Evolutionary conservation across 495 filamentous ascomycete genomes (phyloP), one percentile per base, ranked within the genome.

Genomic region (Terfezia boudieri): DNA sequence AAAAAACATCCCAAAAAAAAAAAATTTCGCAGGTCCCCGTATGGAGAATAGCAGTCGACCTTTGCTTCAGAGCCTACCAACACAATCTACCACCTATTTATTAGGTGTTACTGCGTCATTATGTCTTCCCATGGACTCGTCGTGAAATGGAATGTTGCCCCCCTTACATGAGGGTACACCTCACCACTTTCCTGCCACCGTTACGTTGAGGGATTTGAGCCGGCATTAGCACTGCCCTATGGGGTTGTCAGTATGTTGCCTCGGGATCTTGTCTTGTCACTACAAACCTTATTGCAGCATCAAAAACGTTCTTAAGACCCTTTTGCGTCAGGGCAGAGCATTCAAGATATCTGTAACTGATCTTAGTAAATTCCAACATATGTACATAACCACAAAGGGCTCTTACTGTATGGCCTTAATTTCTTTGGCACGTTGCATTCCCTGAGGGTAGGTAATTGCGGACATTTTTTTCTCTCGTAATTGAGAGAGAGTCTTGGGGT

Each of bases 281-380:
- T 20, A 46, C 4, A 53, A 67, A 94, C 89, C 87, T 77, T 65
- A 98, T 98, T 38, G 90, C 90, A 65, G 94, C 86, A 61, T 98
- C 90, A 65, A 98, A 98, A 50, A 98, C 92, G 54, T 84, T 89
- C 77, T 98, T 98, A 60, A 98, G 68, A 64, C 92, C 92, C 55
- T 86, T 75, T 71, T 96, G 90, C 36, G 90, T 98, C 56, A 96
- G 73, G 37, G 90, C 90, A n/a, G 90, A 98, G 71, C 90, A 98
- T 67, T 98, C 90, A 36, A 95, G 73, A 67, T 98, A 98, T 68
- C 95, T 94, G 82, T 78, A 8, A 26, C 12, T 35, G 35, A 32
- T 16, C 35, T 57, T 38, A 59, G 57, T 37, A 2, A 14, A 17
- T 49, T 12, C 22, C 38, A 26, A 23, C 14, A 9, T 10, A 12